Evolutionary conservation across 169 alveolate genomes (phyloP).

Genomic region (Blepharisma undulans): DNA sequence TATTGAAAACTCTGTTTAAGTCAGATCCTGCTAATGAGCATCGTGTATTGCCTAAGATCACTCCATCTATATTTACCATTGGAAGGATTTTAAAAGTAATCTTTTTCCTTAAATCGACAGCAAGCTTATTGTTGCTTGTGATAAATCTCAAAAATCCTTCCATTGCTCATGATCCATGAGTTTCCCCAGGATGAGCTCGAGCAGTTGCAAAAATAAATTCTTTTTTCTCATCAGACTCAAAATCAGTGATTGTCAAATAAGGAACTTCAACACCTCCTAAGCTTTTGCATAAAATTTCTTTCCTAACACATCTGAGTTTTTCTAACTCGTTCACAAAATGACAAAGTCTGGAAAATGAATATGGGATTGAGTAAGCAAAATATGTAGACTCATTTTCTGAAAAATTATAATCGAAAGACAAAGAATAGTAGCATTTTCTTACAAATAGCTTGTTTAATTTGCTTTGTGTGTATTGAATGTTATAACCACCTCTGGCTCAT

Average conservation of each 20-base stretch:
- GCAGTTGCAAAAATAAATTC: slow-evolving; percentile 79
- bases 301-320: background rate
- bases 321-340: background rate
- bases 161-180: slow-evolving; percentile 79
- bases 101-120: slow-evolving; percentile 51
- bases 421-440: background rate
- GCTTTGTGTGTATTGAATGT: slow-evolving; percentile 7
- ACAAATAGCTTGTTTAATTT: slow-evolving; percentile 17
- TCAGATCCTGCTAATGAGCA: slow-evolving; percentile 60
- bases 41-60: slow-evolving; percentile 62
- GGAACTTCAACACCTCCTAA: slow-evolving; percentile 85
- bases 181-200: slow-evolving; percentile 91
- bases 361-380: slow-evolving; percentile 41
- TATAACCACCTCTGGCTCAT: slow-evolving; percentile 62
- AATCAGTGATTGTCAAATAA: slow-evolving; percentile 69
- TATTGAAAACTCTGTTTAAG: slow-evolving; percentile 63
- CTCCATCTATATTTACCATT: slow-evolving; percentile 72
- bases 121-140: slow-evolving; percentile 39
- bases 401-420: slow-evolving; percentile 10
- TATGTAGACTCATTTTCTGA: background rate
- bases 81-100: slow-evolving; percentile 66
- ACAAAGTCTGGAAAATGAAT: background rate
- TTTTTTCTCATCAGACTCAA: slow-evolving; percentile 38
- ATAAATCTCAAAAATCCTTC: slow-evolving; percentile 74
- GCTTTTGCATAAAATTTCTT: slow-evolving; percentile 77